A percentile compares a stretch with the other conserved stretches of the same genome.
Evolutionary conservation across 139 green algal genomes (phyloP).

Genomic region (Haematococcus sp.): DNA sequence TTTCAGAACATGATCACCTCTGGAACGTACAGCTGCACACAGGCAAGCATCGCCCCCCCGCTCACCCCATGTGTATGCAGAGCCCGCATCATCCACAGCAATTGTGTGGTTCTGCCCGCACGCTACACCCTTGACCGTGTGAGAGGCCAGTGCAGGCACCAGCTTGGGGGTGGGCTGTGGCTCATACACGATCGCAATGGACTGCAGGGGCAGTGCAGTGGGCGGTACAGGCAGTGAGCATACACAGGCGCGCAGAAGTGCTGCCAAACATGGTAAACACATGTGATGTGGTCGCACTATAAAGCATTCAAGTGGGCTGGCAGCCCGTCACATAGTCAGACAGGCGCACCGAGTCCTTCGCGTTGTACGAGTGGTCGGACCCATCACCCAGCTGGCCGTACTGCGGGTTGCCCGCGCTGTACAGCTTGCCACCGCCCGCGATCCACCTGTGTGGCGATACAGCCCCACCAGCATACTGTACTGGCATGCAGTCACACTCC

Average conservation of each 20-base stretch:
- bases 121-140: conserved; percentile 62
- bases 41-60: too few relatives aligned
- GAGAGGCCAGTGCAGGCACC: conserved; percentile 52
- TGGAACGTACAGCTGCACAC: too few relatives aligned
- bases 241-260: not conserved
- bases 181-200: conserved; percentile 89
- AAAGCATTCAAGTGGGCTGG: too few relatives aligned
- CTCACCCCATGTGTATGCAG: conserved; percentile 83
- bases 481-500: not conserved
- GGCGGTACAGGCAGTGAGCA: too few relatives aligned
- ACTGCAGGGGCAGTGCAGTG: conserved; percentile 34
- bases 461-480: not conserved
- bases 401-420: conserved; percentile 70
- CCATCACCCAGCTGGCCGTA: conserved; percentile 94
- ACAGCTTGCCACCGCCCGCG: conserved; percentile 24
- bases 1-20: too few relatives aligned
- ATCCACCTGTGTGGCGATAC: conserved; percentile 16
- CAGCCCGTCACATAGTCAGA: too few relatives aligned
- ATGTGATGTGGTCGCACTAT: too few relatives aligned
- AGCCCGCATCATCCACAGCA: conserved; percentile 52
- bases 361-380: conserved; percentile 87
- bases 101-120: conserved; percentile 86
- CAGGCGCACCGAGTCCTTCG: conserved; percentile 56
- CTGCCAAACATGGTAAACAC: too few relatives aligned
- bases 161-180: conserved; percentile 73